Conservation (phyloP, 2,329 filamentous ascomycete genomes). For the Alternaria viburni region DNA sequence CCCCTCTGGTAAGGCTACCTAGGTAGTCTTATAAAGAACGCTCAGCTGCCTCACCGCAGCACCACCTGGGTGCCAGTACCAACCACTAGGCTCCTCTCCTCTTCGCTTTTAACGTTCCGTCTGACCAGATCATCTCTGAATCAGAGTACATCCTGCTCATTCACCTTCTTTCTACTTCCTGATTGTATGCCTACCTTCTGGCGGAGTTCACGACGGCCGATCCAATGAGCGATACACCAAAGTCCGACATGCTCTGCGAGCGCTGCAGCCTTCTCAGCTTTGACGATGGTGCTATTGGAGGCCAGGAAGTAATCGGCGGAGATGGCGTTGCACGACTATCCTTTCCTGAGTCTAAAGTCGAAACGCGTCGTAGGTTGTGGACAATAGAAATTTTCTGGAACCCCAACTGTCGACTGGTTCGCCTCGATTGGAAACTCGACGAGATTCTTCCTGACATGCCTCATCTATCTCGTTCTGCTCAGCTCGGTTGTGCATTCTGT, state of each 20-base stretch:
- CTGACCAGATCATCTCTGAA: too few relatives aligned
- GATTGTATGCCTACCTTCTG: not conserved
- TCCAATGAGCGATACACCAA: not conserved
- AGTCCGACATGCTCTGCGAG: rapidly evolving
- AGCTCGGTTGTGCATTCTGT: not conserved
- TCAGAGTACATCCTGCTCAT: too few relatives aligned
- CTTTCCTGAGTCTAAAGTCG: not conserved
- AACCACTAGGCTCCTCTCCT: too few relatives aligned
- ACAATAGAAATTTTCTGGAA: too few relatives aligned
- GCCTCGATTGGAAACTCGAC: not conserved
- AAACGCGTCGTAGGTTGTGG: too few relatives aligned
- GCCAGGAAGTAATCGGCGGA: rapidly evolving
- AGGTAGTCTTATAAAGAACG: too few relatives aligned
- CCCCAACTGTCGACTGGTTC: not conserved
- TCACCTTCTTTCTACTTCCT: not conserved
- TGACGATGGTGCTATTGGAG: rapidly evolving
- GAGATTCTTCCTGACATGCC: not conserved
- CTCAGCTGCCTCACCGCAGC: too few relatives aligned
- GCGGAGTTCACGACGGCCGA: rapidly evolving
- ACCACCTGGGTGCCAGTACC: too few relatives aligned
- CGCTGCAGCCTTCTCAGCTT: not conserved
- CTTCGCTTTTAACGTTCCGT: too few relatives aligned
- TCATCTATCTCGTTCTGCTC: not conserved
- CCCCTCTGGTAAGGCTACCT: too few relatives aligned
- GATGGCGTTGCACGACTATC: not conserved